These are phyloP conservation scores for Pseudocercospora crystallina DNA, from an alignment of 2,329 filamentous ascomycete genomes.

Conservation along the genomic window DNA sequence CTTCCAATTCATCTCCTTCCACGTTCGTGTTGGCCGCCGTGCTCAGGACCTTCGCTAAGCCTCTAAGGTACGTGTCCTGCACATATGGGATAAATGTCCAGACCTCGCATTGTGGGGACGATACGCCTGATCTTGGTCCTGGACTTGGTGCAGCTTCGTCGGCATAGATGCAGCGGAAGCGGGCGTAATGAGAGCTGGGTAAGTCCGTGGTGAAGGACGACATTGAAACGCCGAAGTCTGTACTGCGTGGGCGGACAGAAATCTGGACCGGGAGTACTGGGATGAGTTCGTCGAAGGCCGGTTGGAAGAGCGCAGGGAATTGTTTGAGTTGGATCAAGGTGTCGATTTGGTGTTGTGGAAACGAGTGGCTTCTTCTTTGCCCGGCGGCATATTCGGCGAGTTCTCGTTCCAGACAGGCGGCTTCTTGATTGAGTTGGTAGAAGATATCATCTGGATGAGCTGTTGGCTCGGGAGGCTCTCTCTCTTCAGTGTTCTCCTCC, in stretches of 20 bases:
- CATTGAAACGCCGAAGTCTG: constrained; percentile 9
- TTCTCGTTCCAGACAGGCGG: constrained; percentile 15
- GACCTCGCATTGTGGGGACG: constrained; percentile 11
- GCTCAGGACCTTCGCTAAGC: constrained; percentile 9
- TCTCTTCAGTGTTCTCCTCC: neutral
- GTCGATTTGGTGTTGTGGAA: constrained; percentile 9
- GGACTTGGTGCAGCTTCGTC: neutral
- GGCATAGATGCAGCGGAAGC: constrained; percentile 16
- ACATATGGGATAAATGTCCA: constrained; percentile 21
- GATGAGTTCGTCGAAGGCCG: constrained; percentile 14
- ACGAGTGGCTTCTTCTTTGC: neutral
- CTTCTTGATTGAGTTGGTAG: constrained; percentile 20
- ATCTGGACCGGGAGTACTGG: constrained; percentile 14
- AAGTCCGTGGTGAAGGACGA: constrained; percentile 8
- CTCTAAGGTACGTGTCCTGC: constrained; percentile 16
- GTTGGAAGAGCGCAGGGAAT: constrained; percentile 13
- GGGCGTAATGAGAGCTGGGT: constrained; percentile 13
- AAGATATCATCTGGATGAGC: constrained; percentile 19
- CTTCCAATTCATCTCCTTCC: constrained; percentile 8
- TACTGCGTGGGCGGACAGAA: constrained; percentile 2
- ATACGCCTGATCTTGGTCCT: neutral
- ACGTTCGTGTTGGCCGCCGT: constrained; percentile 7
- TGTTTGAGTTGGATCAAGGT: constrained; percentile 15
- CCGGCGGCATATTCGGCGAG: constrained; percentile 3
- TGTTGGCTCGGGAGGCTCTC: neutral